Evolutionary conservation across 345 rosid species (phyloP).

Genomic region (Reutealis trisperma): DNA sequence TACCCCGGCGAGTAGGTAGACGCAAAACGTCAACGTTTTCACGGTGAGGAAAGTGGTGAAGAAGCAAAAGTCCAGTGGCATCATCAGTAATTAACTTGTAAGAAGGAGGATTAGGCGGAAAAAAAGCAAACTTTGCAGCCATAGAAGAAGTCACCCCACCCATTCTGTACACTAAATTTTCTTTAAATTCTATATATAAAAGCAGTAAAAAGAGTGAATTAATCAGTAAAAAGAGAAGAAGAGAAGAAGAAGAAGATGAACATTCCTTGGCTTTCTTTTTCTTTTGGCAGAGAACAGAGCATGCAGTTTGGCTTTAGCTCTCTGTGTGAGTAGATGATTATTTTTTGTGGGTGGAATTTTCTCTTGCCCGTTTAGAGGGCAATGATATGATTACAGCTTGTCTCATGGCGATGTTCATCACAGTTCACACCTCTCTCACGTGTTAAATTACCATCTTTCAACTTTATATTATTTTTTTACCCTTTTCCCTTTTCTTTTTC

Average conservation of each 20-base stretch:
- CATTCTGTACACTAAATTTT: conserved; percentile 8
- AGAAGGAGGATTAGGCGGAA: conserved; percentile 35
- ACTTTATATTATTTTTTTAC: not conserved
- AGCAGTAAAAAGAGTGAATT: not conserved
- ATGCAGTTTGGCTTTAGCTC: not conserved
- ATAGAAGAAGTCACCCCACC: conserved; percentile 42
- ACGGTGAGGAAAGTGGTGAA: conserved; percentile 27
- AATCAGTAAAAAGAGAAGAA: not conserved
- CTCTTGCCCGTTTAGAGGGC: conserved; percentile 4
- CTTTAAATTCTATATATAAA: not conserved
- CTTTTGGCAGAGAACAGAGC: conserved; percentile 7
- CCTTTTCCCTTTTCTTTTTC: not conserved
- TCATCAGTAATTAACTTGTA: conserved; percentile 30
- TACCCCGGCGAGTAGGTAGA: conserved; percentile 71
- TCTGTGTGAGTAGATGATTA: not conserved
- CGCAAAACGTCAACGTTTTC: conserved; percentile 27
- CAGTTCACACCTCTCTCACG: not conserved
- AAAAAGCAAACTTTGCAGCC: conserved; percentile 38
- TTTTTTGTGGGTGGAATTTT: not conserved
- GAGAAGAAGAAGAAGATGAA: not conserved
- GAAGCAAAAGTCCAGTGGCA: conserved; percentile 25
- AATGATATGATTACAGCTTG: conserved; percentile 26
- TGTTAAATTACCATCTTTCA: not conserved
- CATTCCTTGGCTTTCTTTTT: conserved; percentile 12
- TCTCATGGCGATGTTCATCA: conserved; percentile 18